These are phyloP conservation scores for Saururus chinensis DNA, from an alignment of 164 flowering plant species.

Conservation along the genomic window DNA sequence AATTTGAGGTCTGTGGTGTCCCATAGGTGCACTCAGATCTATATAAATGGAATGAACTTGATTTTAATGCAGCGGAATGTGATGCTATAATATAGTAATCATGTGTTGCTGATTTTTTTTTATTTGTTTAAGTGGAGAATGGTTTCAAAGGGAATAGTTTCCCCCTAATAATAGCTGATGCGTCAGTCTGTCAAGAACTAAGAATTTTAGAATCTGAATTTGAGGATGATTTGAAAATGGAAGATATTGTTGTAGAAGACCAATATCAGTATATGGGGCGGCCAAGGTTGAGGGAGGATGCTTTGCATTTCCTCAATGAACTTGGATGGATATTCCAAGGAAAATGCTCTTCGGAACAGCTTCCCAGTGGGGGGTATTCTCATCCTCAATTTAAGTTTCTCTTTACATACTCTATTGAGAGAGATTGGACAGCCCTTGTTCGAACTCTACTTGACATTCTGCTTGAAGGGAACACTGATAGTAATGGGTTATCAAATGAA, in stretches of 20 bases:
- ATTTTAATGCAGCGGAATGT: neutral
- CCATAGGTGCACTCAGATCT: too few relatives aligned
- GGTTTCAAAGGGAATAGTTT: constrained; percentile 74
- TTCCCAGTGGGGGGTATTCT: constrained; percentile 29
- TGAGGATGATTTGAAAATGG: constrained; percentile 20
- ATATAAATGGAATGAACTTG: too few relatives aligned
- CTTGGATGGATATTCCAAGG: constrained; percentile 93
- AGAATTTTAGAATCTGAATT: constrained; percentile 63
- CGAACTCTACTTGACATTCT: constrained; percentile 55
- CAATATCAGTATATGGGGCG: constrained; percentile 19
- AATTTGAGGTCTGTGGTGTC: too few relatives aligned
- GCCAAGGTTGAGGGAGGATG: constrained; percentile 51
- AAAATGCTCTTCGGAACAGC: constrained; percentile 16
- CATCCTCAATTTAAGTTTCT: constrained; percentile 53
- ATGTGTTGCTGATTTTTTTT: neutral
- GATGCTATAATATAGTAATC: neutral
- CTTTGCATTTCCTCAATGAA: constrained; percentile 73
- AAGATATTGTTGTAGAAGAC: constrained; percentile 26
- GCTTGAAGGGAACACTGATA: constrained; percentile 27
- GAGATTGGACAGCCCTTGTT: constrained; percentile 57
- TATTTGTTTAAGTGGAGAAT: constrained; percentile 63
- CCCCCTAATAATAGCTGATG: constrained; percentile 78
- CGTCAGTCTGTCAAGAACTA: constrained; percentile 58
- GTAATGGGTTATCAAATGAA: constrained; percentile 25
- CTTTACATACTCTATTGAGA: constrained; percentile 60